A percentile compares a stretch with the other conserved stretches of the same genome.
Conservation (phyloP, 2,329 filamentous ascomycete genomes). For the Pezicula rhizophila region DNA sequence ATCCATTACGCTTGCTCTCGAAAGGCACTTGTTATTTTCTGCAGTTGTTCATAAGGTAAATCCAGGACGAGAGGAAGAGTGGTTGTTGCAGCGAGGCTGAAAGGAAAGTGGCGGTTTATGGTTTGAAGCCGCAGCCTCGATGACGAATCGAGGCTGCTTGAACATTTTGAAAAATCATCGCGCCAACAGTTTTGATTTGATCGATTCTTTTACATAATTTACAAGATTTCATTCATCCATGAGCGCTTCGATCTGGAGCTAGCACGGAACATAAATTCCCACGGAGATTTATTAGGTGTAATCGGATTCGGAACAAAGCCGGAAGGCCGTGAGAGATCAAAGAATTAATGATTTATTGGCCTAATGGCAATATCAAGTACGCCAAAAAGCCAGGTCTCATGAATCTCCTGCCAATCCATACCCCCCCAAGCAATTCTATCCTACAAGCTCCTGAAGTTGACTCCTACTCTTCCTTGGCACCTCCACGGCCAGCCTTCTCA, state of each 20-base stretch:
- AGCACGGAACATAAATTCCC: background rate
- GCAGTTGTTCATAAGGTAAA: background rate
- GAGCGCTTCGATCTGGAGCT: background rate
- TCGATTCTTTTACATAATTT: no score
- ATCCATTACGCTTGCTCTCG: background rate
- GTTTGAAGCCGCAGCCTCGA: background rate
- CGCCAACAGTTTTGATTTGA: no score
- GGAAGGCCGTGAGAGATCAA: background rate
- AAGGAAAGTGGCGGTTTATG: background rate
- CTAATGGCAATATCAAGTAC: background rate
- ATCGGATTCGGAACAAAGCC: background rate
- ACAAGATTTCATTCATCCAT: no score
- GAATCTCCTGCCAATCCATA: background rate
- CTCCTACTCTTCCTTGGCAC: conserved; percentile 62
- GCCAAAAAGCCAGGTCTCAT: no score
- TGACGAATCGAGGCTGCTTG: background rate
- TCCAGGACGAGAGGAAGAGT: background rate
- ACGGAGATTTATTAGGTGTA: no score
- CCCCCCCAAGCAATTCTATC: background rate
- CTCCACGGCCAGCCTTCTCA: conserved; percentile 68
- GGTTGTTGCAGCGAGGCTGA: background rate
- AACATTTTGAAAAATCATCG: background rate
- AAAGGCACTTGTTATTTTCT: background rate
- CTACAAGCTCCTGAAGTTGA: background rate
- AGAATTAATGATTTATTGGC: background rate